Conservation (phyloP, 441 rosid species). For the Rhodomyrtus psidioides region DNA sequence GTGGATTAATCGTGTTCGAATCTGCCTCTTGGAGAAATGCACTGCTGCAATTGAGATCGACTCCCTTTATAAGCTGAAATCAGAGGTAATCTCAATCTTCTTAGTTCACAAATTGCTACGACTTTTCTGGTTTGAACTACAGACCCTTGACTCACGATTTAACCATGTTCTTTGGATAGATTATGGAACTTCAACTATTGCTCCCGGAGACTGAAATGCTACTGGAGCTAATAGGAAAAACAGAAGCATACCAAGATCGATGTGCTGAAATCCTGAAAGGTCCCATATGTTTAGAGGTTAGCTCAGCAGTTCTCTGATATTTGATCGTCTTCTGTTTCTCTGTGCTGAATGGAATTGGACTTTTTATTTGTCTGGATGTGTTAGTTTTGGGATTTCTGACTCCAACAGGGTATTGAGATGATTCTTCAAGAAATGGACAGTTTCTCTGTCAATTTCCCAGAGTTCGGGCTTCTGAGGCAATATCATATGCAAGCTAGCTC, state of each 20-base stretch:
- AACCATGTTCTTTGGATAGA: constrained; percentile 22
- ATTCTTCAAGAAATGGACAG: constrained; percentile 49
- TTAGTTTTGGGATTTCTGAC: constrained; percentile 1
- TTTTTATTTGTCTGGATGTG: not conserved
- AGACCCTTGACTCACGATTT: not conserved
- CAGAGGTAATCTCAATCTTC: constrained; percentile 48
- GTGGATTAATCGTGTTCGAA: constrained; percentile 47
- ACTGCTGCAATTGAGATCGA: constrained; percentile 43
- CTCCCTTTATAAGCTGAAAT: constrained; percentile 59
- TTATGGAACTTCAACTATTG: constrained; percentile 62
- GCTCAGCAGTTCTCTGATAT: constrained; percentile 2
- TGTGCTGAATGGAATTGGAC: not conserved
- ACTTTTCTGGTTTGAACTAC: not conserved
- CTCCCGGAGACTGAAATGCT: constrained; percentile 55
- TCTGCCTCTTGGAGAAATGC: constrained; percentile 30
- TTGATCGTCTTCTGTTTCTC: not conserved
- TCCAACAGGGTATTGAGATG: constrained; percentile 53
- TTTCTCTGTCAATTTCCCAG: constrained; percentile 49
- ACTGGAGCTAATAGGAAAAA: constrained; percentile 40
- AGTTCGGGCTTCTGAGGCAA: constrained; percentile 69
- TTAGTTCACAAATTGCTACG: not conserved
- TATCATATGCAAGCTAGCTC: constrained; percentile 41
- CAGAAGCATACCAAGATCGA: constrained; percentile 50
- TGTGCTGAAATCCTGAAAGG: constrained; percentile 47
- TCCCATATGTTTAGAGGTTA: constrained; percentile 52